A percentile compares a stretch with the other conserved stretches of the same genome.
These are phyloP conservation scores for Allium sativum DNA, from an alignment of 106 monocot genomes.

Conservation along the genomic window DNA sequence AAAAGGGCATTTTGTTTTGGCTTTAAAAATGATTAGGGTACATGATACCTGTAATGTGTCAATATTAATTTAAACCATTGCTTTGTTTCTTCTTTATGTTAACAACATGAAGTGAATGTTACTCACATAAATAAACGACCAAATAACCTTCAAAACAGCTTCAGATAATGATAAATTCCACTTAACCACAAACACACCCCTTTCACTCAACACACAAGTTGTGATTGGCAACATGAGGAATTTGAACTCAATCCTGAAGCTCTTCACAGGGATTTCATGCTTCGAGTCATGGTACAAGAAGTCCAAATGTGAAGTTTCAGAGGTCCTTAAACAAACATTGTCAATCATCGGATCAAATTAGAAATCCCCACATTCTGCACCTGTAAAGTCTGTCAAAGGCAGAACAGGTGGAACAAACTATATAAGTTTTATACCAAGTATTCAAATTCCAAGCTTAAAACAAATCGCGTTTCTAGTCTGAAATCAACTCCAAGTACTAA, in stretches of 20 bases:
- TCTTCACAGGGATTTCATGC: too few species aligned
- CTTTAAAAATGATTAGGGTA: conserved; percentile 59
- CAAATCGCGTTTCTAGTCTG: conserved; percentile 43
- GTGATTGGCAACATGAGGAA: too few species aligned
- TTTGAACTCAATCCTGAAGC: too few species aligned
- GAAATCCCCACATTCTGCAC: conserved; percentile 65
- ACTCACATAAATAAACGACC: conserved; percentile 25
- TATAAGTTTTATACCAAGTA: conserved; percentile 23
- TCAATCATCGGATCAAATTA: conserved; percentile 22
- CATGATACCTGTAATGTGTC: conserved; percentile 50
- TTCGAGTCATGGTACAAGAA: conserved; percentile 20
- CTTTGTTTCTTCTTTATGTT: background rate
- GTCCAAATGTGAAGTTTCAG: conserved; percentile 62
- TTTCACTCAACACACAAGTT: too few species aligned
- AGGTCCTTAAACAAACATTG: conserved; percentile 16
- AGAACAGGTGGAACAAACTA: conserved; percentile 18
- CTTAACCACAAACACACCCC: too few species aligned
- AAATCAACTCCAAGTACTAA: conserved; percentile 26
- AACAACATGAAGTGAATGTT: background rate
- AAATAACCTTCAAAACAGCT: too few species aligned
- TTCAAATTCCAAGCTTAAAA: conserved; percentile 20
- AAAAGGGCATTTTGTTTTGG: conserved; percentile 57
- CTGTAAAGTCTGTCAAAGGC: conserved; percentile 31
- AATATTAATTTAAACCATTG: background rate
- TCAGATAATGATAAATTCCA: too few species aligned